These are phyloP conservation scores for Raphanus hybrid DNA, from an alignment of 441 rosid species.

Conservation along the genomic window DNA sequence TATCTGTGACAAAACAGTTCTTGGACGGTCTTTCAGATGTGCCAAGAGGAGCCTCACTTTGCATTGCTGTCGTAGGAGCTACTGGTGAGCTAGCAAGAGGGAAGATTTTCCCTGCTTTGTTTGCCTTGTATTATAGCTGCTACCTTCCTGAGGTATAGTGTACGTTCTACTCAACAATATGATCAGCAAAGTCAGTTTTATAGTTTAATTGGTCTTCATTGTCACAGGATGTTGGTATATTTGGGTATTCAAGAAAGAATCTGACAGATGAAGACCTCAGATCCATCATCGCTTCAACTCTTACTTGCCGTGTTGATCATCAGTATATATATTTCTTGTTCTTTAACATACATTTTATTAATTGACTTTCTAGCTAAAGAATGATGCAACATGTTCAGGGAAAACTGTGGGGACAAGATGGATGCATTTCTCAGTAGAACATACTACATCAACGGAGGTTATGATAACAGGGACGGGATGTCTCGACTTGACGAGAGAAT, in stretches of 20 bases:
- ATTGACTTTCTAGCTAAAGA: conserved; percentile 3
- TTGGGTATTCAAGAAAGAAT: conserved; percentile 81
- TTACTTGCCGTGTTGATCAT: conserved; percentile 86
- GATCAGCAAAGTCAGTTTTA: background rate
- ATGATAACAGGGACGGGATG: conserved; percentile 68
- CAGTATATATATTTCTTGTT: conserved; percentile 48
- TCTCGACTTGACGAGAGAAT: conserved; percentile 66
- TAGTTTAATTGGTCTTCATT: conserved; percentile 24
- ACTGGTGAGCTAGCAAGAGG: conserved; percentile 75
- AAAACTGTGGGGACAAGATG: conserved; percentile 72
- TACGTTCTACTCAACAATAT: background rate
- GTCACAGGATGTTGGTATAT: conserved; percentile 63
- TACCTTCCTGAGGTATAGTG: conserved; percentile 74
- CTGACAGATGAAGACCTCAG: conserved; percentile 73
- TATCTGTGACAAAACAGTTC: conserved; percentile 28
- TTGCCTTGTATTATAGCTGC: conserved; percentile 79
- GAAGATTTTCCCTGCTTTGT: conserved; percentile 78
- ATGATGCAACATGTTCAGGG: conserved; percentile 43
- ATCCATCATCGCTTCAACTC: conserved; percentile 68
- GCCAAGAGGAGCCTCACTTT: conserved; percentile 55
- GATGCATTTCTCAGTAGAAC: conserved; percentile 72
- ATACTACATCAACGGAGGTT: conserved; percentile 70
- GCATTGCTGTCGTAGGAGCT: conserved; percentile 84
- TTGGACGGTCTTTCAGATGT: conserved; percentile 26
- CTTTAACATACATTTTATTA: background rate